Evolutionary conservation across 805 yeast genomes (phyloP), one percentile per base, ranked within the genome.

Genomic region (Candida glaebosa): DNA sequence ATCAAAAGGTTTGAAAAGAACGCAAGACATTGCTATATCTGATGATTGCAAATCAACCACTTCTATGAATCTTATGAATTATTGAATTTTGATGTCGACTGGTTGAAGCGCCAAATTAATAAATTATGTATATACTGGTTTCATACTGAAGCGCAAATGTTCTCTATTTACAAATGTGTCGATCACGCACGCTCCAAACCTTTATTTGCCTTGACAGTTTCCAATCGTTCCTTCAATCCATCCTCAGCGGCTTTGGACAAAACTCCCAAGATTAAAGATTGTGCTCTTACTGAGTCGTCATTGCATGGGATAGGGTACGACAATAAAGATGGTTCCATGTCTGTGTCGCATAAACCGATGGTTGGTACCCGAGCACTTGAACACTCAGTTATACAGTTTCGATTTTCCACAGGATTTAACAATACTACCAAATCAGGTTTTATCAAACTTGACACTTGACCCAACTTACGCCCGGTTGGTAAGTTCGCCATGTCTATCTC

Each of bases 301-400:
- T 93, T 93, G 48, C 95, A 95, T 14, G 98, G 98, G 50, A 93
- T 86, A 39, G 98, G 95, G 58, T 93, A 93, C 1, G 96, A 88
- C 40, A 91, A 86, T 51, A 84, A 67, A 12, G 86, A 78, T 6
- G 97, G 95, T 58, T 93, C 96, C 60, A 85, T 81, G 63, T 93
- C 91, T 17, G 98, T 90, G 65, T 93, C 99, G 47, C 93, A 81
- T 43, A 93, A 76, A 20, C 96, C 98, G 53, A 93, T 81, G 0
- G 97, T 89, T 44, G 99, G 99, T 24, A 93, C 78, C 60, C 95
- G 78, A 45, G 82, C 73, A 56, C 80, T 79, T 51, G 79, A 76
- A 47, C 97, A 93, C 65, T 93, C 99, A 38, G 73, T 73, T 39
- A 93, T 67, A 39, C 90, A 83, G 52, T 81, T 82, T 54, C 87